Conservation (phyloP, 2,329 filamentous ascomycete genomes). For the Colletotrichum orbiculare region DNA sequence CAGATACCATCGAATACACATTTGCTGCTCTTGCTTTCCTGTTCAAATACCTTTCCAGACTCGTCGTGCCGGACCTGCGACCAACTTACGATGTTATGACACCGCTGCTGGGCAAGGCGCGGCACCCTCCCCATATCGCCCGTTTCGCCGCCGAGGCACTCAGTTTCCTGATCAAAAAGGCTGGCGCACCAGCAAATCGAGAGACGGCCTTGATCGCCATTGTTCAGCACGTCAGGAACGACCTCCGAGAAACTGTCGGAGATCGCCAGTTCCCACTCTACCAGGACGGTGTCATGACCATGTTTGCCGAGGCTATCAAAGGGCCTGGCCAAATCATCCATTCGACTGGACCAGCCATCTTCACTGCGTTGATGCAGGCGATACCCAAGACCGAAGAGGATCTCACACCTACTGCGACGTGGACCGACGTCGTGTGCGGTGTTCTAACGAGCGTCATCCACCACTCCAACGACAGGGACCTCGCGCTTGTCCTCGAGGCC, state of each 20-base stretch:
- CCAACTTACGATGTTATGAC: slow-evolving; percentile 87
- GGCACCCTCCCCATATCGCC: slow-evolving; percentile 86
- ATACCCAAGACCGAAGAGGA: slow-evolving; percentile 63
- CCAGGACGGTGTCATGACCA: slow-evolving; percentile 88
- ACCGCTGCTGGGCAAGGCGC: slow-evolving; percentile 83
- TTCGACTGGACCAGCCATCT: slow-evolving; percentile 66
- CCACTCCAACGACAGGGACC: slow-evolving; percentile 79
- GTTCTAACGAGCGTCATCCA: slow-evolving; percentile 86
- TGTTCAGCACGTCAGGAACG: slow-evolving; percentile 76
- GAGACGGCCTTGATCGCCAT: slow-evolving; percentile 78
- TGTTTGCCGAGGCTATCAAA: slow-evolving; percentile 87
- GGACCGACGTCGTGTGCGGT: slow-evolving; percentile 77
- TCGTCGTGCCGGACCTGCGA: slow-evolving; percentile 85
- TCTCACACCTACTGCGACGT: slow-evolving; percentile 58
- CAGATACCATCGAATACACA: slow-evolving; percentile 96
- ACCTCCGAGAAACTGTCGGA: slow-evolving; percentile 67
- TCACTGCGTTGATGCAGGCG: slow-evolving; percentile 61
- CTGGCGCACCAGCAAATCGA: slow-evolving; percentile 80
- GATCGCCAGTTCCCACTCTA: slow-evolving; percentile 75
- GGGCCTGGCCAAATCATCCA: slow-evolving; percentile 69
- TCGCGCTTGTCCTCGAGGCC: slow-evolving; percentile 73
- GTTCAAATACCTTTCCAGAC: slow-evolving; percentile 94
- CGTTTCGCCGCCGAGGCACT: slow-evolving; percentile 95
- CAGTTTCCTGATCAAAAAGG: slow-evolving; percentile 92
- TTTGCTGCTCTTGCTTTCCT: slow-evolving; percentile 94